A percentile compares a stretch with the other conserved stretches of the same genome.
Evolutionary conservation across 768 basidiomycete species (phyloP).

Genomic region (Tulasnella sp.): DNA sequence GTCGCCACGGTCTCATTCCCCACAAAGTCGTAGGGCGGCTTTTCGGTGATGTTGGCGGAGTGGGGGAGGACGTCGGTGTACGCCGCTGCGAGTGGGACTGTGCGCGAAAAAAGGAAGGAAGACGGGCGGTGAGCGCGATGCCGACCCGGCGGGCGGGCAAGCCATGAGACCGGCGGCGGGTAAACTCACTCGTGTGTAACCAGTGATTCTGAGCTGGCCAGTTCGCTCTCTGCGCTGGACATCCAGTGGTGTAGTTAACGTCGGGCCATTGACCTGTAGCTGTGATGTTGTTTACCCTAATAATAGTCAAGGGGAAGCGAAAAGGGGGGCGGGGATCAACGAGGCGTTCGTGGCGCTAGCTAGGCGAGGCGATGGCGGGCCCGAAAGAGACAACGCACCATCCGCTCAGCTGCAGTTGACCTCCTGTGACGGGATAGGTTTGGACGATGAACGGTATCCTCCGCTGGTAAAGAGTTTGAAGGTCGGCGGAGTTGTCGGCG

Average conservation of each 20-base stretch:
- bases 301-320: neutral
- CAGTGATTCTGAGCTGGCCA: slow-evolving; percentile 46
- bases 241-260: slow-evolving; percentile 54
- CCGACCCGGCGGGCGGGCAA: neutral
- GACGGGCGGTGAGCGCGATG: neutral
- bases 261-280: slow-evolving; percentile 23
- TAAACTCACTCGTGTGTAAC: neutral
- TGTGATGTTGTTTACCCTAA: slow-evolving; percentile 13
- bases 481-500: neutral
- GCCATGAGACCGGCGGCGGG: neutral
- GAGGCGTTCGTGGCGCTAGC: neutral
- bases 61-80: neutral
- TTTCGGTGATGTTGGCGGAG: neutral
- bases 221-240: slow-evolving; percentile 48
- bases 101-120: neutral
- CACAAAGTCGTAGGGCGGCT: slow-evolving; percentile 5
- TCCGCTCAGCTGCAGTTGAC: neutral
- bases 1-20: neutral
- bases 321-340: too few species aligned
- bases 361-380: neutral
- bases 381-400: neutral
- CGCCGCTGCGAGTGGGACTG: slow-evolving; percentile 12
- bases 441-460: slow-evolving; percentile 10
- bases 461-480: neutral
- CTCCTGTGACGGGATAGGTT: neutral